phyloP scores from a whole-genome alignment of 352 stramenopile genomes.

The Pythium vanterpoolii region DNA sequence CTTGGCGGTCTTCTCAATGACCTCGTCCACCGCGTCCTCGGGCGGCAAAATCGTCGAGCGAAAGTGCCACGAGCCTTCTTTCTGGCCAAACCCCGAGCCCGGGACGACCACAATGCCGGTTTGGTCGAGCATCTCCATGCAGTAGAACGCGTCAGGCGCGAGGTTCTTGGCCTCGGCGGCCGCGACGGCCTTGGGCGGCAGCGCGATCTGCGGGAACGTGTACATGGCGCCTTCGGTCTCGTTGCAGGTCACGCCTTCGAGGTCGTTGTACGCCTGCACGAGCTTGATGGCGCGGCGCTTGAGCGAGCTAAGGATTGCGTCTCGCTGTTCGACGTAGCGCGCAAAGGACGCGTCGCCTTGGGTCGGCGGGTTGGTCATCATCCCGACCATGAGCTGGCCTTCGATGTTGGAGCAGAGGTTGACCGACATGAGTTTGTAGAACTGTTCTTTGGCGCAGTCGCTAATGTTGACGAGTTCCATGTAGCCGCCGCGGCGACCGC shows the following conservation, averaged over 20 bases:
- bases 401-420: conserved; percentile 96
- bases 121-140: conserved; percentile 93
- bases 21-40: conserved; percentile 93
- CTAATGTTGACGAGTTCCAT: conserved; percentile 96
- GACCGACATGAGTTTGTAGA: conserved; percentile 99
- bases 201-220: conserved; percentile 94
- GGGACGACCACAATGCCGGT: conserved; percentile 98
- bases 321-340: conserved; percentile 89
- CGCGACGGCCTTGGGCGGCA: conserved; percentile 87
- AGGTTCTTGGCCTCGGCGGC: conserved; percentile 70
- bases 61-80: conserved; percentile 96
- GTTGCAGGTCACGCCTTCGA: conserved; percentile 97
- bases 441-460: conserved; percentile 90
- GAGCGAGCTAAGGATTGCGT: conserved; percentile 91
- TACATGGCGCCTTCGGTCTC: conserved; percentile 98
- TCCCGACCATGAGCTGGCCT: conserved; percentile 96
- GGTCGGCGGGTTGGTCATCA: conserved; percentile 97
- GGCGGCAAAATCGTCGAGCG: conserved; percentile 98
- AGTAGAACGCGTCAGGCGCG: conserved; percentile 96
- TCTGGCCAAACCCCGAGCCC: conserved; percentile 96
- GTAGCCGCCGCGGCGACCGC: conserved; percentile 95
- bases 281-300: conserved; percentile 94
- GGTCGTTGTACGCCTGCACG: conserved; percentile 91
- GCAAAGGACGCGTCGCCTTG: conserved; percentile 87
- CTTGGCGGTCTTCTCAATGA: conserved; percentile 92